Conservation (phyloP, 306 rosid species). For the Neltuma alba region DNA sequence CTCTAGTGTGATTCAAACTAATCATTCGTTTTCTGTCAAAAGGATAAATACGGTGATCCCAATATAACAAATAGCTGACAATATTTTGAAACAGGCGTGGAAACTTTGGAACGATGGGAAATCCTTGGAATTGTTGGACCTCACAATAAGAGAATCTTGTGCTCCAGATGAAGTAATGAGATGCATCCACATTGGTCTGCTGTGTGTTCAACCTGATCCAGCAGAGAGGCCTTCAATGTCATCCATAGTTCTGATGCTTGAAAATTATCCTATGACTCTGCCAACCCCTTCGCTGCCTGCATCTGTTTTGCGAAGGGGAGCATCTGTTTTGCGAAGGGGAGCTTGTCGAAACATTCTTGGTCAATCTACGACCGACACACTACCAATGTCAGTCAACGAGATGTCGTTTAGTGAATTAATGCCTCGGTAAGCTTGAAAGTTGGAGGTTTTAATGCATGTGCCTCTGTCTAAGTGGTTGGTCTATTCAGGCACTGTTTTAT, state of each 20-base stretch:
- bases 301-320: no score
- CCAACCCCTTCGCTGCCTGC: slow-evolving; percentile 35
- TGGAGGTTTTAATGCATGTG: no score
- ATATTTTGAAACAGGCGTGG: slow-evolving; percentile 42
- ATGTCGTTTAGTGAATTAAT: no score
- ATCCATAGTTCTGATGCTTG: slow-evolving; percentile 38
- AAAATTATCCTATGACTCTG: slow-evolving; percentile 25
- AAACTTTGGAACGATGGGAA: slow-evolving; percentile 40
- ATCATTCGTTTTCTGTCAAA: not conserved
- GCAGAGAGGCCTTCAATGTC: slow-evolving; percentile 47
- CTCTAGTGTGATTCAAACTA: not conserved
- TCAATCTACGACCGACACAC: no score
- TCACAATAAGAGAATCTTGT: slow-evolving; percentile 31
- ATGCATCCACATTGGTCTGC: slow-evolving; percentile 44
- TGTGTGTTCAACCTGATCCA: slow-evolving; percentile 45
- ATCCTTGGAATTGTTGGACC: slow-evolving; percentile 38
- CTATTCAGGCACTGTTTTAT: no score
- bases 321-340: no score
- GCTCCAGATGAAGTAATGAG: slow-evolving; percentile 38
- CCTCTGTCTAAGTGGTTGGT: no score
- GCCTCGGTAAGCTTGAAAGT: no score
- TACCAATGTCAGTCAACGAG: no score
- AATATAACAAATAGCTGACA: not conserved
- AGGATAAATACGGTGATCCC: no score
- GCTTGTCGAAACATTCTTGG: no score